phyloP scores from a whole-genome alignment of 805 yeast species.

The Kodamaea lidongshanica region DNA sequence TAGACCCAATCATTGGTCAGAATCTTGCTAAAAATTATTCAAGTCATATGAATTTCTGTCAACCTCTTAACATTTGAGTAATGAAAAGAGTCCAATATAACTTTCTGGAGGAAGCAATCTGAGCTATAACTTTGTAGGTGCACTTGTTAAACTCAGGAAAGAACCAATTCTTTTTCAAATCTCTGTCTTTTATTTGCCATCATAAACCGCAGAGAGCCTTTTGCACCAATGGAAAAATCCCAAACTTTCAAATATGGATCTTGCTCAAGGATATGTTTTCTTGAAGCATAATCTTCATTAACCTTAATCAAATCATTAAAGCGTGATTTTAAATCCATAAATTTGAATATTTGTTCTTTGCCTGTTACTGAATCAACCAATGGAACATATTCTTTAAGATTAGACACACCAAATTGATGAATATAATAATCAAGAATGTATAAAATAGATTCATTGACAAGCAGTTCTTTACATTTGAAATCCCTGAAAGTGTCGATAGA shows the following conservation, averaged over 20 bases:
- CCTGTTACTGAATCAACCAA: slow-evolving; percentile 28
- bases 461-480: slow-evolving; percentile 37
- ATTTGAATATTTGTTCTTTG: slow-evolving; percentile 43
- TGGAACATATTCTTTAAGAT: slow-evolving; percentile 41
- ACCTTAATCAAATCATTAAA: slow-evolving; percentile 35
- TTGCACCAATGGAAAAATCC: slow-evolving; percentile 32
- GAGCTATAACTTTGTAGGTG: no score
- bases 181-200: slow-evolving; percentile 44
- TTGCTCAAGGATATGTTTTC: slow-evolving; percentile 23
- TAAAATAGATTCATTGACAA: slow-evolving; percentile 47
- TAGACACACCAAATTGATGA: slow-evolving; percentile 47
- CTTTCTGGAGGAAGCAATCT: no score
- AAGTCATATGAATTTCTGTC: no score
- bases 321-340: slow-evolving; percentile 39
- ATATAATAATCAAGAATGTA: slow-evolving; percentile 58
- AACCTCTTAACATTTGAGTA: no score
- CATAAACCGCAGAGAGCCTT: slow-evolving; percentile 47
- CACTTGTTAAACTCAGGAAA: no score
- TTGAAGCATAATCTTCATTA: slow-evolving; percentile 23
- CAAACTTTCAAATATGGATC: slow-evolving; percentile 47
- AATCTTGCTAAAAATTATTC: no score
- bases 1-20: no score
- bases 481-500: slow-evolving; percentile 28
- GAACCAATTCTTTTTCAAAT: slow-evolving; percentile 35
- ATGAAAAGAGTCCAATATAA: no score